Evolutionary conservation across 1,284 basidiomycete species (phyloP), one percentile per base, ranked within the genome.

Genomic region (Cryptococcus wingfieldii): DNA sequence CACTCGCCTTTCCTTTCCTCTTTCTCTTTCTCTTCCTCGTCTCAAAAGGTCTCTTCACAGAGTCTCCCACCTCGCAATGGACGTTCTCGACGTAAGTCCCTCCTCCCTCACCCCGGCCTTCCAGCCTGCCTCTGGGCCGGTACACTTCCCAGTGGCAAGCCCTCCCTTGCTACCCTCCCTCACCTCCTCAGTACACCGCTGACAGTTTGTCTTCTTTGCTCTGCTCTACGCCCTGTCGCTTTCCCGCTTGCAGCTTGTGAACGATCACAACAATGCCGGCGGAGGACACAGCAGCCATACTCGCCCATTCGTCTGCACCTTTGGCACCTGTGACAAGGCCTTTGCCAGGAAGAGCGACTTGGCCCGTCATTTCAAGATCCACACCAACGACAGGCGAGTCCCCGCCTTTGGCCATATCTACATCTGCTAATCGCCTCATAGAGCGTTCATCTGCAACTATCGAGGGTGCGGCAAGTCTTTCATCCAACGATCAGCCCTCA

Each of bases 321-420:
- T 69, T 27, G 56, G 59, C 1, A 56, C 64, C 14, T 81, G 80
- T 60, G 67, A 74, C 59, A 80, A 80, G 63, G 70, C 78, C 8
- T 81, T 81, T 58, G 74, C 78, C 1, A 68, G 80, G 25, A 77
- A 77, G 55, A 78, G 75, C 43, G 80, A 81, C 58, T 72, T 80
- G 37, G 69, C 78, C 6, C 67, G 80, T 37, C 79, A 80, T 61
- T 72, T 74, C 38, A 64, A 79, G 8, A 81, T 80, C 48, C 79
- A 81, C 59, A 72, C 72, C 18, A 74, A 75, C 50, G 74, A 77
- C 43, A 57, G 74, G 76, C 76, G 28, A 63, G 74, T 62, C 44
- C 23, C 23, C 25, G 5, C 6, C 18, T 23, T 8, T 19, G 16
- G 18, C 23, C 8, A 23, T 53, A 7, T 34, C 31, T 25, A 27